phyloP scores from a whole-genome alignment of 2,329 filamentous ascomycete genomes.

The Xylogone sp. region DNA sequence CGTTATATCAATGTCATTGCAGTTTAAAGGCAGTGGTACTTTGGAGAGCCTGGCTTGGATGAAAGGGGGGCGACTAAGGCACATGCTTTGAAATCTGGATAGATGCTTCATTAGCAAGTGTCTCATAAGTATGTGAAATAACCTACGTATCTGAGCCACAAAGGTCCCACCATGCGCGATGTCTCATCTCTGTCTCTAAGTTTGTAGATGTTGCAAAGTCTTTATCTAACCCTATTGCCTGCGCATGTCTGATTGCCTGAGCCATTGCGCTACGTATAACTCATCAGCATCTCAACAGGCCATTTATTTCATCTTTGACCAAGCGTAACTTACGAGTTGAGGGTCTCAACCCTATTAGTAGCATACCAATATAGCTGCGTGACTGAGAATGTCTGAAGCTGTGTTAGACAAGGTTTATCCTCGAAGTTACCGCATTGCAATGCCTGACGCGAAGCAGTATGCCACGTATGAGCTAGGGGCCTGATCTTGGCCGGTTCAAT shows the following conservation, averaged over 20 bases:
- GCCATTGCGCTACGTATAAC: no score
- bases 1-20: constrained; percentile 22
- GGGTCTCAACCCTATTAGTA: neutral
- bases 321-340: constrained; percentile 2
- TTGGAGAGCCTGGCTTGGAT: constrained; percentile 19
- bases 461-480: neutral
- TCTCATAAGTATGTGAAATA: neutral
- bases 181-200: constrained; percentile 20
- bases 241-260: neutral
- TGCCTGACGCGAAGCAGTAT: neutral
- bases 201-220: constrained; percentile 3
- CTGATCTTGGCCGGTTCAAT: neutral
- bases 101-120: neutral
- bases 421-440: neutral
- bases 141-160: constrained; percentile 48
- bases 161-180: constrained; percentile 39
- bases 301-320: no score
- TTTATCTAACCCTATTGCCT: constrained; percentile 2
- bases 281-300: no score
- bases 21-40: constrained; percentile 22
- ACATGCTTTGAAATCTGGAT: constrained; percentile 23
- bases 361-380: constrained; percentile 1
- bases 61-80: constrained; percentile 20
- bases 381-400: neutral
- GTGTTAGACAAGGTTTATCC: neutral